These are phyloP conservation scores for Diplosphaera chodatii DNA, from an alignment of 139 green algal species.

Conservation along the genomic window DNA sequence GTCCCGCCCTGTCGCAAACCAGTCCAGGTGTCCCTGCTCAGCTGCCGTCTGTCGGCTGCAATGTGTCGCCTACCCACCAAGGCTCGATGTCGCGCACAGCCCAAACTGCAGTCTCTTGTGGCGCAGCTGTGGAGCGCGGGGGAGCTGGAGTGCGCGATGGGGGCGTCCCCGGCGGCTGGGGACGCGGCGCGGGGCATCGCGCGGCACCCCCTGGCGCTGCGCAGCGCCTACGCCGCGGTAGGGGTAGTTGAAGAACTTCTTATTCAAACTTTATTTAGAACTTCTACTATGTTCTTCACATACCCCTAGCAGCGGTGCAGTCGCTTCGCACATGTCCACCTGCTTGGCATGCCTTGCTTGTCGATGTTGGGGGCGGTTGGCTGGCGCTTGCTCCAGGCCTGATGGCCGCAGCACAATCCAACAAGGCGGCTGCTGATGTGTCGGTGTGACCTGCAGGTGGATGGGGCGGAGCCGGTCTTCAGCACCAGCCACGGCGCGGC, in stretches of 20 bases:
- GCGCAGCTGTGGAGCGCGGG: neutral
- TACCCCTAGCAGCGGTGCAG: neutral
- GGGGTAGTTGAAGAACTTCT: neutral
- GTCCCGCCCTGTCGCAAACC: too few relatives aligned
- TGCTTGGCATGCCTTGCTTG: too few relatives aligned
- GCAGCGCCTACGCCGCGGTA: conserved; percentile 18
- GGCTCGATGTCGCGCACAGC: too few relatives aligned
- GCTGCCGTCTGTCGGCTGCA: too few relatives aligned
- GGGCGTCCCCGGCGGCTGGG: neutral
- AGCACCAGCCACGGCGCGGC: conserved; percentile 60
- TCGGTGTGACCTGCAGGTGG: neutral
- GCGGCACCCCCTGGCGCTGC: conserved; percentile 7
- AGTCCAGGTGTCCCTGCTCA: too few relatives aligned
- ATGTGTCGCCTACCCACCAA: too few relatives aligned
- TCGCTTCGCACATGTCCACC: too few relatives aligned
- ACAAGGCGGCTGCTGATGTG: neutral
- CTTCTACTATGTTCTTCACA: too few relatives aligned
- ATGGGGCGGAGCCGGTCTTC: conserved; percentile 42
- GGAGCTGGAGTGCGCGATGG: conserved; percentile 4
- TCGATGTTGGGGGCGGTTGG: too few relatives aligned
- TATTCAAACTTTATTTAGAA: neutral
- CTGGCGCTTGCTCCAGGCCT: neutral
- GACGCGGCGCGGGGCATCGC: conserved; percentile 4
- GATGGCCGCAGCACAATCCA: neutral
- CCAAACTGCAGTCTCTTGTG: neutral